Conservation (phyloP, 2,329 filamentous ascomycete species). For the Raffaelea ambrosiae region DNA sequence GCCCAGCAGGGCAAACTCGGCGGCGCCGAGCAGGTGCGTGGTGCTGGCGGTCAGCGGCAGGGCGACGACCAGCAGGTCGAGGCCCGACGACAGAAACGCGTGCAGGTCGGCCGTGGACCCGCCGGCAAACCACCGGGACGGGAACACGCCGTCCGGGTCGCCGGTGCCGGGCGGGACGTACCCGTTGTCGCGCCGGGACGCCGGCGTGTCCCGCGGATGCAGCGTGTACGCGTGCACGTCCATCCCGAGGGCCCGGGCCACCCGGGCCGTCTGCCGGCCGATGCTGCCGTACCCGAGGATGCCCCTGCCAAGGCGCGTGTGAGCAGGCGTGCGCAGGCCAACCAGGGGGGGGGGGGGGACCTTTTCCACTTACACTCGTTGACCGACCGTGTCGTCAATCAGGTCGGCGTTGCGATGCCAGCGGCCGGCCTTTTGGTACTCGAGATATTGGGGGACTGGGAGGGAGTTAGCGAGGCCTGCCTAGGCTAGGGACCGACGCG, state of each 20-base stretch:
- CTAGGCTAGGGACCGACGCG: background rate
- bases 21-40: constrained; percentile 37
- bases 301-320: too few species aligned
- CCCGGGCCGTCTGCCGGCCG: constrained; percentile 43
- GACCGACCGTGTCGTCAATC: constrained; percentile 34
- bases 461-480: background rate
- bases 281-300: constrained; percentile 48
- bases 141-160: constrained; percentile 40
- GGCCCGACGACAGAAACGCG: constrained; percentile 38
- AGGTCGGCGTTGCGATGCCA: constrained; percentile 29
- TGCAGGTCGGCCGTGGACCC: constrained; percentile 33
- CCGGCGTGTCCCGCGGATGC: constrained; percentile 56
- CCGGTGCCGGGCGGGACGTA: constrained; percentile 62
- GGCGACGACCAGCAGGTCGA: constrained; percentile 45
- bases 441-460: constrained; percentile 35
- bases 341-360: background rate
- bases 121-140: constrained; percentile 43
- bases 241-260: constrained; percentile 60
- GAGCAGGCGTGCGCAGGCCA: background rate
- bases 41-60: constrained; percentile 42
- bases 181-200: constrained; percentile 52
- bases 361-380: constrained; percentile 44
- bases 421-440: constrained; percentile 30
- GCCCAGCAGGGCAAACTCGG: constrained; percentile 38
- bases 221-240: constrained; percentile 69